Evolutionary conservation across 176 grass and related monocot genomes (phyloP).

Genomic region (Aegilops sharonensis): DNA sequence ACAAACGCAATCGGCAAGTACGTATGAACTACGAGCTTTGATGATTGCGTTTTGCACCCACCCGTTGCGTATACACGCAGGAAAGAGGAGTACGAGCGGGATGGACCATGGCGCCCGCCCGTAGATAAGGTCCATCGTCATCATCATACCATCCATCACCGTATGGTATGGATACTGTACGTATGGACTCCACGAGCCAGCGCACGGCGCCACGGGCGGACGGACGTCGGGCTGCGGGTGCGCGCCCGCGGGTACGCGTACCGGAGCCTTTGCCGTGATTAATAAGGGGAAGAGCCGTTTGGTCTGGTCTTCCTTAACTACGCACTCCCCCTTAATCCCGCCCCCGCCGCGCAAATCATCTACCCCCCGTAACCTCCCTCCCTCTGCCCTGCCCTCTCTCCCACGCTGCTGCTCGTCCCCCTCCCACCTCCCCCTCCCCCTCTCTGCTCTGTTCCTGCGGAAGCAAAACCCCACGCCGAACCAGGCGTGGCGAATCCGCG

Average conservation of each 20-base stretch:
- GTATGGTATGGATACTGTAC: background rate
- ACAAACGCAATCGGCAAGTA: too few species aligned
- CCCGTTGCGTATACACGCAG: background rate
- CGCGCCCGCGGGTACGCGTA: constrained; percentile 14
- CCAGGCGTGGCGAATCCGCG: background rate
- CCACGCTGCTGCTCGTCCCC: background rate
- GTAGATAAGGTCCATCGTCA: background rate
- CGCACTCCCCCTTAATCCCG: constrained; percentile 17
- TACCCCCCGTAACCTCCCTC: background rate
- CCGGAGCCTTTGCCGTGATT: background rate
- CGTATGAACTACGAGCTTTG: too few species aligned
- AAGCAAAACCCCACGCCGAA: background rate
- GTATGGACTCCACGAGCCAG: background rate
- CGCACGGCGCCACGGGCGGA: background rate
- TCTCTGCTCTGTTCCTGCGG: background rate
- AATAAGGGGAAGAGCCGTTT: constrained; percentile 31
- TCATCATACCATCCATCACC: too few species aligned
- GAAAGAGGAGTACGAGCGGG: background rate
- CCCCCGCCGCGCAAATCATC: constrained; percentile 17
- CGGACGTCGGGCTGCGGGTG: background rate
- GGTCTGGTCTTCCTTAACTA: constrained; percentile 43
- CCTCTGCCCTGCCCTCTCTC: background rate
- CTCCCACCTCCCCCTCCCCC: background rate
- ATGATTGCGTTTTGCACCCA: background rate
- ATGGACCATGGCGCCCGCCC: background rate